Conservation (phyloP, 192 early-diverging fungal genomes). For the Coemansia sp. region DNA sequence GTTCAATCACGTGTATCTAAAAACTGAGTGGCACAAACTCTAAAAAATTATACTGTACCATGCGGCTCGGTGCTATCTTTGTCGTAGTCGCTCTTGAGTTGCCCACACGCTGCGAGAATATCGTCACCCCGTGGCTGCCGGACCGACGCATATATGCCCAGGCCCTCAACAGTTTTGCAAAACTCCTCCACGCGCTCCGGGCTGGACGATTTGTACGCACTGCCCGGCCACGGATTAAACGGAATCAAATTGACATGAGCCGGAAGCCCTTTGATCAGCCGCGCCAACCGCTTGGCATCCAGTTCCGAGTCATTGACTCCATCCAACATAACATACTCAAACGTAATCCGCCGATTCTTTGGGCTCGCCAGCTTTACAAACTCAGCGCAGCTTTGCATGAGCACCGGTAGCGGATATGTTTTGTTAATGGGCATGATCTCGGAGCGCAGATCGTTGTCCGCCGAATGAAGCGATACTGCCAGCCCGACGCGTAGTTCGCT, state of each 20-base stretch:
- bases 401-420: constrained; percentile 69
- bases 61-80: background rate
- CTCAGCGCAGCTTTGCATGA: constrained; percentile 69
- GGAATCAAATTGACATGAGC: constrained; percentile 80
- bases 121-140: constrained; percentile 68
- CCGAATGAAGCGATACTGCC: constrained; percentile 84
- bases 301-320: constrained; percentile 75
- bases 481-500: constrained; percentile 68
- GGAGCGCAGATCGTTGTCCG: constrained; percentile 71
- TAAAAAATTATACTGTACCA: background rate
- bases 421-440: constrained; percentile 85
- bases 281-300: constrained; percentile 68
- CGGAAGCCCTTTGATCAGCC: constrained; percentile 63
- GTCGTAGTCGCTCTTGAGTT: constrained; percentile 54
- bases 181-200: constrained; percentile 60
- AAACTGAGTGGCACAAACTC: background rate
- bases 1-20: background rate
- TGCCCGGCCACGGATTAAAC: constrained; percentile 88
- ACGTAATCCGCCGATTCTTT: constrained; percentile 73
- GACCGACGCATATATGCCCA: constrained; percentile 61
- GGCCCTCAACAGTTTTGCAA: constrained; percentile 50
- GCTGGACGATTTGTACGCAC: constrained; percentile 62
- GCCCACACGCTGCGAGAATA: constrained; percentile 81
- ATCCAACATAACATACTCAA: constrained; percentile 90
- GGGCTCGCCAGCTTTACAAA: constrained; percentile 59